phyloP scores from a whole-genome alignment of 768 basidiomycete species.

The Austroboletus eburneus region DNA sequence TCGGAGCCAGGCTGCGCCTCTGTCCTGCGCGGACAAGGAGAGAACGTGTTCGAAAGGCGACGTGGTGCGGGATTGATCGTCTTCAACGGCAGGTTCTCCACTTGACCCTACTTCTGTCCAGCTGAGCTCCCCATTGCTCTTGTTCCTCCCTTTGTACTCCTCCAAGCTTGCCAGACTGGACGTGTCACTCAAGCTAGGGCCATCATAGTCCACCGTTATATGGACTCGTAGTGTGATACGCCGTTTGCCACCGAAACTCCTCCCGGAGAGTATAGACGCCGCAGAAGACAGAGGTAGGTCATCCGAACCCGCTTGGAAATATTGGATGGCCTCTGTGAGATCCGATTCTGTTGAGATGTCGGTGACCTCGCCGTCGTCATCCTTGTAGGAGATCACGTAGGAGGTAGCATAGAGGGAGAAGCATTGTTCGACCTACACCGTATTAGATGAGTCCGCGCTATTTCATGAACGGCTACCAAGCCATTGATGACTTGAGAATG shows the following conservation, averaged over 20 bases:
- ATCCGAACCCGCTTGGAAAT: conserved; percentile 74
- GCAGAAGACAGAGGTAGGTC: conserved; percentile 68
- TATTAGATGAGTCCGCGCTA: background rate
- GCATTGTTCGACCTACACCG: conserved; percentile 71
- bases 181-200: conserved; percentile 86
- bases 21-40: conserved; percentile 49
- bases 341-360: conserved; percentile 68
- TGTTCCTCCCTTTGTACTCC: conserved; percentile 58
- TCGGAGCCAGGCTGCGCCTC: conserved; percentile 76
- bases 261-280: conserved; percentile 64
- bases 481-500: background rate
- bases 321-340: conserved; percentile 82
- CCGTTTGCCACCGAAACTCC: conserved; percentile 60
- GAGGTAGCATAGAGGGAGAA: conserved; percentile 69
- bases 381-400: conserved; percentile 78
- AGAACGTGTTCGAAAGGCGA: conserved; percentile 38
- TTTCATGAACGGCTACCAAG: background rate
- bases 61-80: conserved; percentile 44
- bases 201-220: conserved; percentile 85
- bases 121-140: conserved; percentile 43
- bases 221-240: conserved; percentile 77
- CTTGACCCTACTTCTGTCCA: conserved; percentile 45
- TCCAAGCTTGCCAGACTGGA: conserved; percentile 77
- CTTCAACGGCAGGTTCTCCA: conserved; percentile 54
- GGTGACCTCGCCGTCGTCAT: conserved; percentile 81